Conservation (phyloP, 192 early-diverging fungal species). For the Entomortierella beljakovae region DNA sequence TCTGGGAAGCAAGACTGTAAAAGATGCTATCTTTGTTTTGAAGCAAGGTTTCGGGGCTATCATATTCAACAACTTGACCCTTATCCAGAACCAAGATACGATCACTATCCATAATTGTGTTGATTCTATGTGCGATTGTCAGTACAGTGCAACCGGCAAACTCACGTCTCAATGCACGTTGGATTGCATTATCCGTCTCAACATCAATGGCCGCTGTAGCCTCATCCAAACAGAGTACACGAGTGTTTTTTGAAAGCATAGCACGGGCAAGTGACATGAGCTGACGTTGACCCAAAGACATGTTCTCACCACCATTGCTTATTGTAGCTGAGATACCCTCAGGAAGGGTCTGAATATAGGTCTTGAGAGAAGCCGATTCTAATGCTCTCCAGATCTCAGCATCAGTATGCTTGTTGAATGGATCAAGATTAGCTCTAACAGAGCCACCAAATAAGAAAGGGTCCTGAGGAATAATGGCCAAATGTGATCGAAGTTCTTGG, state of each 20-base stretch:
- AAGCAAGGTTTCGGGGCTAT: slow-evolving; percentile 66
- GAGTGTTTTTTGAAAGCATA: slow-evolving; percentile 60
- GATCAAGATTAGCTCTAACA: slow-evolving; percentile 70
- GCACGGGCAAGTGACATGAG: slow-evolving; percentile 72
- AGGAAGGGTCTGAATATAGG: slow-evolving; percentile 50
- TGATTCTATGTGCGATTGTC: slow-evolving; percentile 82
- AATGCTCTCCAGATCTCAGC: slow-evolving; percentile 62
- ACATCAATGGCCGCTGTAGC: slow-evolving; percentile 75
- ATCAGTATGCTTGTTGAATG: slow-evolving; percentile 61
- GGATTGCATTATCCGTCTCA: slow-evolving; percentile 67
- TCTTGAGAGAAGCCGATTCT: slow-evolving; percentile 63
- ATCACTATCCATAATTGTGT: slow-evolving; percentile 73
- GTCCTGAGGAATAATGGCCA: slow-evolving; percentile 82
- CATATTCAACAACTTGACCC: slow-evolving; percentile 76
- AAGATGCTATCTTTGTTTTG: slow-evolving; percentile 18
- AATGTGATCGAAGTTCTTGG: slow-evolving; percentile 64
- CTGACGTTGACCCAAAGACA: slow-evolving; percentile 69
- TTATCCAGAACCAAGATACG: slow-evolving; percentile 80
- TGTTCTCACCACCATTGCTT: slow-evolving; percentile 12
- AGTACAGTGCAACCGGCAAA: slow-evolving; percentile 44
- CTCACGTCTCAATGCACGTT: slow-evolving; percentile 16
- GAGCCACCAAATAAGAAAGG: slow-evolving; percentile 70
- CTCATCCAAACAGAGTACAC: slow-evolving; percentile 74
- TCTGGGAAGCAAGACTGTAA: slow-evolving; percentile 4
- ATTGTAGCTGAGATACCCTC: slow-evolving; percentile 38